These are phyloP conservation scores for Leishmania amazonensis DNA, from an alignment of 208 protist species.

Conservation along the genomic window DNA sequence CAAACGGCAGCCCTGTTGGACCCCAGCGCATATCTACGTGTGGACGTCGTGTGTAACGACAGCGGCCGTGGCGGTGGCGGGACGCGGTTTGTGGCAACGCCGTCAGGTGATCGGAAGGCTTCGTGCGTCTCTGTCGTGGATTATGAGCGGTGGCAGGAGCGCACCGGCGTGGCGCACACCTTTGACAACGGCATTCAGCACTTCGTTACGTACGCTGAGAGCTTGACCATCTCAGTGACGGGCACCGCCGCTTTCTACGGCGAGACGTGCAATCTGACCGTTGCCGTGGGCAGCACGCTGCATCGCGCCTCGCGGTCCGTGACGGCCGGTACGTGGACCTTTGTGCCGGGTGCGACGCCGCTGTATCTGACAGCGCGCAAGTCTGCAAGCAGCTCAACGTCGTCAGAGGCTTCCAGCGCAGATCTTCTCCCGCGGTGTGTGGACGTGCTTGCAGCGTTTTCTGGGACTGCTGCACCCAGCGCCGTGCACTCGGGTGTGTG, in stretches of 20 bases:
- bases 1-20: constrained; percentile 19
- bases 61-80: constrained; percentile 20
- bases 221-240: constrained; percentile 21
- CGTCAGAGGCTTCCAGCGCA: neutral
- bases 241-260: constrained; percentile 28
- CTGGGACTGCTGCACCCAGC: neutral
- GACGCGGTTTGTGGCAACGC: constrained; percentile 26
- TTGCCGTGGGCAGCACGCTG: constrained; percentile 23
- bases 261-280: constrained; percentile 30
- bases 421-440: neutral
- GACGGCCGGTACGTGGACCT: constrained; percentile 28
- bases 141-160: constrained; percentile 36
- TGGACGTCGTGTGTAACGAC: constrained; percentile 24
- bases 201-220: constrained; percentile 35
- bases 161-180: constrained; percentile 19
- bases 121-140: constrained; percentile 21
- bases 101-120: constrained; percentile 8
- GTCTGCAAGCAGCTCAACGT: neutral
- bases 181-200: neutral
- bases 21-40: constrained; percentile 28
- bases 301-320: constrained; percentile 19
- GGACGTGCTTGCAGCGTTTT: neutral
- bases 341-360: constrained; percentile 12
- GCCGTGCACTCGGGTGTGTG: constrained; percentile 23
- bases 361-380: constrained; percentile 7